These are phyloP conservation scores for Raffaelea albimanens DNA, from an alignment of 2,329 filamentous ascomycete species.

Conservation along the genomic window DNA sequence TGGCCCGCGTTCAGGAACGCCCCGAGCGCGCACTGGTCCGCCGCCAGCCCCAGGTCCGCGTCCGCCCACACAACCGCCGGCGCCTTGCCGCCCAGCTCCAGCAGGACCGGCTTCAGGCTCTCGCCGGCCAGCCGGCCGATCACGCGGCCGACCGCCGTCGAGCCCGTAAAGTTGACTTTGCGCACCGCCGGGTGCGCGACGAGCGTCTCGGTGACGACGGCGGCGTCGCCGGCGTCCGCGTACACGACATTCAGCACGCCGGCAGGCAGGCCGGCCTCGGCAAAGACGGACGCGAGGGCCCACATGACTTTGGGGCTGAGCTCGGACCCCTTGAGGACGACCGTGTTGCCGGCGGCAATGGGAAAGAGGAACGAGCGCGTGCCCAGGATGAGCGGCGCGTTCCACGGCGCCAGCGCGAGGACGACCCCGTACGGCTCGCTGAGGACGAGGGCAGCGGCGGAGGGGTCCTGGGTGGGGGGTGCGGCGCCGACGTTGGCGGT, in stretches of 20 bases:
- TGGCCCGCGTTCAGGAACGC: constrained; percentile 69
- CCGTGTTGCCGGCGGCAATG: constrained; percentile 67
- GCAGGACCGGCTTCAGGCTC: constrained; percentile 66
- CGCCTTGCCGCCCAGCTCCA: constrained; percentile 80
- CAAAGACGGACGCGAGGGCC: constrained; percentile 49
- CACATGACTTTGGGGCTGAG: constrained; percentile 54
- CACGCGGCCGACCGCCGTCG: constrained; percentile 62
- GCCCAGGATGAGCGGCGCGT: constrained; percentile 47
- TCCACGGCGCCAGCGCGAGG: constrained; percentile 76
- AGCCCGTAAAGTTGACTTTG: constrained; percentile 84
- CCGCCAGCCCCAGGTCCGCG: constrained; percentile 65
- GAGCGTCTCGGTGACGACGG: constrained; percentile 55
- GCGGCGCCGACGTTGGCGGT: background rate
- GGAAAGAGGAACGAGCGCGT: constrained; percentile 49
- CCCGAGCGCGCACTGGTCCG: constrained; percentile 56
- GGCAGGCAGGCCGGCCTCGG: constrained; percentile 65
- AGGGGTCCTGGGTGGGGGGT: constrained; percentile 1
- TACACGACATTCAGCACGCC: constrained; percentile 64
- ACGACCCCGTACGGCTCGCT: constrained; percentile 75
- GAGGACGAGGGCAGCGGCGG: constrained; percentile 48
- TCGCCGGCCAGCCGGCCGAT: constrained; percentile 62
- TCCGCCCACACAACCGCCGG: constrained; percentile 72
- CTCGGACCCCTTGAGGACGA: constrained; percentile 64
- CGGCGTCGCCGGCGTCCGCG: constrained; percentile 52
- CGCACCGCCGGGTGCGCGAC: constrained; percentile 59